Percentiles rank a stretch among this genome's conserved stretches.
Conservation (phyloP, 179 eudicot species). For the Carnegiea gigantea region DNA sequence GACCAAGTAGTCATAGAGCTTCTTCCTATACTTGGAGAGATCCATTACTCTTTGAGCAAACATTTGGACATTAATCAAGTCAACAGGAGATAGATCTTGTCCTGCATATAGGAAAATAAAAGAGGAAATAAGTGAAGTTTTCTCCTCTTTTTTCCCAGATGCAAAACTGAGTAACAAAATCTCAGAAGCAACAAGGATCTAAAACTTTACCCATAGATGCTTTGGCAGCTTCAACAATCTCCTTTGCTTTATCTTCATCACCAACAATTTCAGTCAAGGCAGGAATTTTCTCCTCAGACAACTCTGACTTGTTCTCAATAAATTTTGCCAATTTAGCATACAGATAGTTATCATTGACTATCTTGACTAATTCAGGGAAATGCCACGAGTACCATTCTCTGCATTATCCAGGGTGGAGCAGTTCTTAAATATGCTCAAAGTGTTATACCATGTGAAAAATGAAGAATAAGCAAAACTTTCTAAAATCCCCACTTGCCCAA, state of each 20-base stretch:
- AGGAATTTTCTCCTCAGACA: slow-evolving; percentile 69
- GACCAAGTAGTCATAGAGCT: slow-evolving; percentile 78
- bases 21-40: slow-evolving; percentile 88
- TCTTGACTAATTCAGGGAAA: slow-evolving; percentile 90
- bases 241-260: slow-evolving; percentile 97
- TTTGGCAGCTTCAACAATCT: slow-evolving; percentile 91
- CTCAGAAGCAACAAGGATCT: neutral
- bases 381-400: slow-evolving; percentile 99
- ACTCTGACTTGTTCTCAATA: slow-evolving; percentile 72
- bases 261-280: slow-evolving; percentile 70
- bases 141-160: neutral
- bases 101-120: slow-evolving; percentile 46
- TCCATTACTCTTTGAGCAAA: slow-evolving; percentile 95
- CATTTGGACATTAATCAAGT: slow-evolving; percentile 83
- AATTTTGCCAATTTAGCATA: slow-evolving; percentile 82
- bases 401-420: slow-evolving; percentile 22
- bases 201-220: slow-evolving; percentile 85
- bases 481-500: neutral
- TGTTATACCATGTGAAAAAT: too few species aligned
- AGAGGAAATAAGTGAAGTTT: neutral
- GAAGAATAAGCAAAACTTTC: too few species aligned
- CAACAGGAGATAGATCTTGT: slow-evolving; percentile 84
- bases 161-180: neutral
- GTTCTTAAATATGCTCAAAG: neutral
- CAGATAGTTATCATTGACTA: slow-evolving; percentile 83